phyloP scores from a whole-genome alignment of 208 protist genomes.

The Porcisia hertigi region DNA sequence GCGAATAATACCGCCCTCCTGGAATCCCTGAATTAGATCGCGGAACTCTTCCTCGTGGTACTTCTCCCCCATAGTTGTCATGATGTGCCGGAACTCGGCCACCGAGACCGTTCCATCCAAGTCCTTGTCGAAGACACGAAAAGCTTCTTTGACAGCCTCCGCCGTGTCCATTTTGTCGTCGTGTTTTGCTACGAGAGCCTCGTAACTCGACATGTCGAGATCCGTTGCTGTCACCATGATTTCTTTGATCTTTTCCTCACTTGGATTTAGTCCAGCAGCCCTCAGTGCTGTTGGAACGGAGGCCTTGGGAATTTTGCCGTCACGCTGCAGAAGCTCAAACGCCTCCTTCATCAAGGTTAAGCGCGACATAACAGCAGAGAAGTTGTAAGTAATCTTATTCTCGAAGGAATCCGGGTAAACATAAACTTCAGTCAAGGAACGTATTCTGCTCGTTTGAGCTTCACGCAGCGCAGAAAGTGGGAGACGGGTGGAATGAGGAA shows the following conservation, averaged over 20 bases:
- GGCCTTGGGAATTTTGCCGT: conserved; percentile 86
- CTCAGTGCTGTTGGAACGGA: conserved; percentile 86
- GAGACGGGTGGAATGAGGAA: background rate
- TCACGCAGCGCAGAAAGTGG: too few relatives aligned
- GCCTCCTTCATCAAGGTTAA: conserved; percentile 83
- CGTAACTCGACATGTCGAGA: conserved; percentile 84
- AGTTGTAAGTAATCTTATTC: background rate
- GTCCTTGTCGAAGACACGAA: conserved; percentile 97
- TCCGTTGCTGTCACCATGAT: conserved; percentile 80
- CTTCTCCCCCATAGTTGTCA: conserved; percentile 97
- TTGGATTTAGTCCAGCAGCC: conserved; percentile 91
- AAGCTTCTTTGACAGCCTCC: conserved; percentile 96
- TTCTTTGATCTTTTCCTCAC: conserved; percentile 90
- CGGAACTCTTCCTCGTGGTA: conserved; percentile 95
- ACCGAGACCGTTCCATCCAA: conserved; percentile 94
- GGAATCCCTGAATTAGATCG: conserved; percentile 92
- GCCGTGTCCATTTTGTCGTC: conserved; percentile 91
- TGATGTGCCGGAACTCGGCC: conserved; percentile 96
- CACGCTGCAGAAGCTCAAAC: conserved; percentile 90
- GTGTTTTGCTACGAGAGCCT: conserved; percentile 81
- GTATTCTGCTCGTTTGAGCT: background rate
- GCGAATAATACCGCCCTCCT: conserved; percentile 88
- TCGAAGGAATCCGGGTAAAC: background rate
- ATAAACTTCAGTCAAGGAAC: background rate
- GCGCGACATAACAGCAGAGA: conserved; percentile 48